Conservation (phyloP, 2,329 filamentous ascomycete genomes). For the Berkeleyomyces rouxiae region DNA sequence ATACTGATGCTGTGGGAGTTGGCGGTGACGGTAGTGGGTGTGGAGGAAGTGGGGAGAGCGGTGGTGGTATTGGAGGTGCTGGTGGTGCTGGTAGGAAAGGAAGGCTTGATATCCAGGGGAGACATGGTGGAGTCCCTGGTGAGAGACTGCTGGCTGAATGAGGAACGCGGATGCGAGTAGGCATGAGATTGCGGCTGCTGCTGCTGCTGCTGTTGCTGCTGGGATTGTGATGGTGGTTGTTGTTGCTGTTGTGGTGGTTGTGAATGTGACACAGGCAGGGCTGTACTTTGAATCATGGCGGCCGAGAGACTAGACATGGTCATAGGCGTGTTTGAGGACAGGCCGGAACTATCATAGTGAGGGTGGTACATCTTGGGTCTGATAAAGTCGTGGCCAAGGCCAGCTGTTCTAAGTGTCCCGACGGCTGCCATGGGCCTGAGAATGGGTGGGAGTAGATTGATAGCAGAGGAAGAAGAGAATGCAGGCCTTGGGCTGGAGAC, state of each 20-base stretch:
- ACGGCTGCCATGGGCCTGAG: conserved; percentile 12
- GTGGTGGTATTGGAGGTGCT: not conserved
- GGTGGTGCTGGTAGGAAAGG: not conserved
- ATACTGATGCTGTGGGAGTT: conserved; percentile 28
- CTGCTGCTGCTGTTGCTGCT: not conserved
- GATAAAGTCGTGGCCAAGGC: conserved; percentile 12
- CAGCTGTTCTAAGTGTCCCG: conserved; percentile 7
- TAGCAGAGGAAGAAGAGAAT: not conserved
- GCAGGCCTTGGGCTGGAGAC: no score
- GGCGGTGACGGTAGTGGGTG: not conserved
- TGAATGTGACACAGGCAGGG: not conserved
- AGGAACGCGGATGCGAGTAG: not conserved
- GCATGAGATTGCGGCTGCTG: not conserved
- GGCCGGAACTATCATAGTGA: conserved; percentile 1
- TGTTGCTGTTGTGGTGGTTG: not conserved
- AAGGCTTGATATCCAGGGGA: not conserved
- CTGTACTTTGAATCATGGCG: not conserved
- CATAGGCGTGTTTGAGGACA: conserved; percentile 4
- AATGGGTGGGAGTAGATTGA: not conserved
- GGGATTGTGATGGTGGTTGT: not conserved
- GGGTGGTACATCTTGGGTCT: conserved; percentile 11
- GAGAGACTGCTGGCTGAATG: conserved; percentile 3
- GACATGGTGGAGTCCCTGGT: not conserved
- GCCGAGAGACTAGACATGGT: conserved; percentile 7
- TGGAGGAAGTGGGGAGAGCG: not conserved